These are phyloP conservation scores for Suillus spraguei DNA, from an alignment of 768 basidiomycete species.

Conservation along the genomic window DNA sequence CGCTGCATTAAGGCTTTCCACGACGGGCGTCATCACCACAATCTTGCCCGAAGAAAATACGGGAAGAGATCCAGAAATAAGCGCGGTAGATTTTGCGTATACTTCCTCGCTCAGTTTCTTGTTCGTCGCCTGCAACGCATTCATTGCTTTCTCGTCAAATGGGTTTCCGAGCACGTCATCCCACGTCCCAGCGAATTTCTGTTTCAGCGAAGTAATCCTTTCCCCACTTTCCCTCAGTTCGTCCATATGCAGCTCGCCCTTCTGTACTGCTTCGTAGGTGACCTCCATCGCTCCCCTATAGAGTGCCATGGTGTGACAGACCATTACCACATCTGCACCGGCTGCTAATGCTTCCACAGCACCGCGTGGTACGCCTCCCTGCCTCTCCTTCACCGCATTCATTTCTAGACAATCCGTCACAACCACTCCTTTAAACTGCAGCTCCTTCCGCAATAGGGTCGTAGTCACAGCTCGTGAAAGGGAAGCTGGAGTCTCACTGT, in stretches of 20 bases:
- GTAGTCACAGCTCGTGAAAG: conserved; percentile 56
- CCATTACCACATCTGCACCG: conserved; percentile 75
- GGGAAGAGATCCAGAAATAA: conserved; percentile 43
- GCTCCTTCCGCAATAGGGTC: conserved; percentile 49
- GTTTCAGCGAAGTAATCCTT: conserved; percentile 54
- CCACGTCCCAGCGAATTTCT: conserved; percentile 51
- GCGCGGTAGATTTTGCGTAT: conserved; percentile 49
- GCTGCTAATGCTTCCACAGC: conserved; percentile 60
- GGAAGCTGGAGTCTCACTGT: conserved; percentile 56
- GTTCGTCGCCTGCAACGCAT: conserved; percentile 41
- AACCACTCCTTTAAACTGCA: conserved; percentile 59
- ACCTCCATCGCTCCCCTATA: conserved; percentile 57
- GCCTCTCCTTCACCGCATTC: conserved; percentile 54
- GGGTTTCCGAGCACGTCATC: conserved; percentile 32
- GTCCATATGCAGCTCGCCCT: conserved; percentile 42
- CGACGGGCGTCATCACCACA: conserved; percentile 56
- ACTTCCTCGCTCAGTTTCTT: conserved; percentile 44
- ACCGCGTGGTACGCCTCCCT: conserved; percentile 53
- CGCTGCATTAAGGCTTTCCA: conserved; percentile 60
- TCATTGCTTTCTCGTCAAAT: conserved; percentile 28
- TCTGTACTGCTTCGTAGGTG: conserved; percentile 51
- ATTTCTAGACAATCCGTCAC: conserved; percentile 81
- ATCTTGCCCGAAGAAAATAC: conserved; percentile 35
- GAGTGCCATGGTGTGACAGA: conserved; percentile 61
- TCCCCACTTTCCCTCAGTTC: conserved; percentile 43